Conservation (phyloP, 495 filamentous ascomycete genomes). For the Bacidia gigantensis region DNA sequence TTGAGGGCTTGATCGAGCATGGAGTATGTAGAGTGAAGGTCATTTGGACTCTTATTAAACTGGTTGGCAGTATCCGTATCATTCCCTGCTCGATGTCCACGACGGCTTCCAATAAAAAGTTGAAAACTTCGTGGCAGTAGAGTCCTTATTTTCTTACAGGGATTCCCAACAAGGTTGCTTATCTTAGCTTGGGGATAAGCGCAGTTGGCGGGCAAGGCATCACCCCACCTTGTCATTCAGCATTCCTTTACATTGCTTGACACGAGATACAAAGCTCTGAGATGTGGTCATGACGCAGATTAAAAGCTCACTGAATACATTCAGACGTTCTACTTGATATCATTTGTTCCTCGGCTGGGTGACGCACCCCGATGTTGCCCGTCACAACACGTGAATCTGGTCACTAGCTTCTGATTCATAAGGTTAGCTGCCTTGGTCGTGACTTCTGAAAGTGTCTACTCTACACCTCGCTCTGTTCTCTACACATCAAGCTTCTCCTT, state of each 20-base stretch:
- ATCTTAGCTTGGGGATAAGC: not conserved
- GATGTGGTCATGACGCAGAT: too few species aligned
- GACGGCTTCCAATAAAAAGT: too few species aligned
- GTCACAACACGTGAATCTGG: not conserved
- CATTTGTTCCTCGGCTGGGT: not conserved
- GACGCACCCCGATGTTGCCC: not conserved
- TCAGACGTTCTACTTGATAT: too few species aligned
- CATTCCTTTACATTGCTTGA: not conserved
- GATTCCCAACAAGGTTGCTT: not conserved
- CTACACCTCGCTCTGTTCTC: not conserved
- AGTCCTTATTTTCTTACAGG: too few species aligned
- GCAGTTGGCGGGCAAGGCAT: not conserved
- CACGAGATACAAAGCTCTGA: not conserved
- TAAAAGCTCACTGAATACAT: too few species aligned
- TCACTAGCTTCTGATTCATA: slow-evolving; percentile 14
- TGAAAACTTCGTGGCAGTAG: not conserved
- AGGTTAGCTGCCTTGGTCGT: slow-evolving; percentile 9
- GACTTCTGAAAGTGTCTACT: not conserved
- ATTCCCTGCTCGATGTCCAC: too few species aligned
- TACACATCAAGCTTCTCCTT: not conserved
- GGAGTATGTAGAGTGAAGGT: not conserved
- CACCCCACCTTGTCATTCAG: not conserved
- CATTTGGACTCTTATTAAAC: not conserved
- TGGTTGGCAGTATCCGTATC: too few species aligned
- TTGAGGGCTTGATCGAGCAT: not conserved